A percentile compares a stretch with the other conserved stretches of the same genome.
phyloP scores from a whole-genome alignment of 257 asterid genomes.

The Sherardia arvensis region DNA sequence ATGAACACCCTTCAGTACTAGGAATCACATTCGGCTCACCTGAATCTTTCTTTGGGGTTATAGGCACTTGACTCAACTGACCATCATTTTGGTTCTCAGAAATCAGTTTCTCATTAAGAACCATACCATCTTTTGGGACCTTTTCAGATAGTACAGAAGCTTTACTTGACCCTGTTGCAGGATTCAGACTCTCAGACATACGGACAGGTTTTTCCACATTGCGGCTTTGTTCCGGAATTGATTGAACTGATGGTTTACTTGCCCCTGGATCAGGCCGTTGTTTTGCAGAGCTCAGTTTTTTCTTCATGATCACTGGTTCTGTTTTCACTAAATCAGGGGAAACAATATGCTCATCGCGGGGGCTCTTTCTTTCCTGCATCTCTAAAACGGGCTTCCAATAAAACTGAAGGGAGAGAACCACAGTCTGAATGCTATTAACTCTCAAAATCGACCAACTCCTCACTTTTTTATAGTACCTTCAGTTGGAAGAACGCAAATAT shows the following conservation, averaged over 20 bases:
- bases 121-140: background rate
- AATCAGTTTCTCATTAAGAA: background rate
- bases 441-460: conserved; percentile 8
- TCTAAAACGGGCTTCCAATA: conserved; percentile 19
- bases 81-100: background rate
- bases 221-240: background rate
- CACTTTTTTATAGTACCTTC: background rate
- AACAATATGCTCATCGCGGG: conserved; percentile 16
- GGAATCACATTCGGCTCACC: conserved; percentile 10
- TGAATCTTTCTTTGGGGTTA: conserved; percentile 6
- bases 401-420: conserved; percentile 10
- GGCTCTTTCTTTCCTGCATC: conserved; percentile 18
- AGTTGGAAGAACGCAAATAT: background rate
- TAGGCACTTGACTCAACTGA: background rate
- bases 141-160: conserved; percentile 1
- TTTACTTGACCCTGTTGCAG: conserved; percentile 1
- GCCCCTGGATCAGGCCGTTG: background rate
- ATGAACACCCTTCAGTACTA: background rate
- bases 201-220: background rate
- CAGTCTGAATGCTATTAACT: conserved; percentile 15
- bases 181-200: background rate
- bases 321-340: conserved; percentile 5
- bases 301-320: conserved; percentile 20
- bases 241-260: background rate
- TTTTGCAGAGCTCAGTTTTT: conserved; percentile 4